Evolutionary conservation across 2,329 filamentous ascomycete genomes (phyloP), one percentile per base, ranked within the genome.

Genomic region (Metarhizium sp.): DNA sequence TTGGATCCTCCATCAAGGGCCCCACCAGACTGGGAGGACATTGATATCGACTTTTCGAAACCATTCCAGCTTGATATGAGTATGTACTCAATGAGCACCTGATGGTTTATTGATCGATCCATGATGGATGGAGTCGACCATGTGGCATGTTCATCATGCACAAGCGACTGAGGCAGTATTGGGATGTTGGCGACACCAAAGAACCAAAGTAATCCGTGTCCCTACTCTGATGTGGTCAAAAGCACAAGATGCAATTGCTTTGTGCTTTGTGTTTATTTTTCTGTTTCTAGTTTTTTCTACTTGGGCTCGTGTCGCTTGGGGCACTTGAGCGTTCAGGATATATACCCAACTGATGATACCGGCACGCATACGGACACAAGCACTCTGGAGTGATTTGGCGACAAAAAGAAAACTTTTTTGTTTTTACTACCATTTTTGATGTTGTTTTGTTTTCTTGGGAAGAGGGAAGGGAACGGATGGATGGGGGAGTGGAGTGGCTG

Each of bases 11-110:
- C 61, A 25, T 56, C 55, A 6, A 56, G 57, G 4, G 60, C 63
- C n/a, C 57, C 60, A 47, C 61, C 67, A 7, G 67, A 71, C 56
- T 79, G 78, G 75, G 79, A 82, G 40, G 77, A 82, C n/a, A 64
- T 78, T 42, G 64, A 73, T 4, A 63, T 67, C 0, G 75, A 80
- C 62, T 79, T 81, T 59, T 70, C 70, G 53, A 81, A 82, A 65
- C 74, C 78, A 0, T 80, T 81, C 58, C 63, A 73, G 59, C 68
- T 84, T 54, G 79, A 84, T 57, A 73, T 72, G 49, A 66, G 64
- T 54, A 59, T 64, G 16, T 73, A 72, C 59, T 67, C 64, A 13
- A 64, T 73, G 62, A 43, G 52, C 45, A 48, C 25, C 3, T 48
- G 45, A 48, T 48, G 20, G 13, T 16, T 14, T 46, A 5, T 14